Conservation (phyloP, 2,329 filamentous ascomycete species). For the Fusarium graminum region DNA sequence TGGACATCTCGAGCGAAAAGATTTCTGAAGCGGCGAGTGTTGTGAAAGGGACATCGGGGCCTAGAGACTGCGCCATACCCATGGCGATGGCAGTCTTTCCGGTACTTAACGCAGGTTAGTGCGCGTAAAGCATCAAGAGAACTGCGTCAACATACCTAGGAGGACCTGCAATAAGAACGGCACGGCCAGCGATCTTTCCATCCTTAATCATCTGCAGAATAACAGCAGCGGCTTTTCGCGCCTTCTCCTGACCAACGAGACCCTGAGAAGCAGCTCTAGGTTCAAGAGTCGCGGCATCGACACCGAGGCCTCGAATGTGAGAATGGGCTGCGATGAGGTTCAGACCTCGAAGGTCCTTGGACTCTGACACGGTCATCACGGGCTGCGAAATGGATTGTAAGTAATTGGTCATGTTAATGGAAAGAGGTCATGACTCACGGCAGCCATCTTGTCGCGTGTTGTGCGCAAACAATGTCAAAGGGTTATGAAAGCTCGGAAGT, state of each 20-base stretch:
- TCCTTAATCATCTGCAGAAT: constrained; percentile 99
- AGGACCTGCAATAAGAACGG: constrained; percentile 93
- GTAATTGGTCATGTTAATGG: constrained; percentile 16
- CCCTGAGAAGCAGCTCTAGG: constrained; percentile 89
- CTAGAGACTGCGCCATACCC: constrained; percentile 97
- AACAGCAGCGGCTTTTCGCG: constrained; percentile 93
- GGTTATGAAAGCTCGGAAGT: constrained; percentile 27
- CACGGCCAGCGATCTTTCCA: constrained; percentile 96
- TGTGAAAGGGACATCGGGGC: constrained; percentile 94
- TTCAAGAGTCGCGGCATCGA: constrained; percentile 91
- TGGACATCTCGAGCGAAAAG: constrained; percentile 99
- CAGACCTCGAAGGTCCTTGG: constrained; percentile 93
- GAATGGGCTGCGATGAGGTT: constrained; percentile 99
- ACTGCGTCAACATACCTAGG: constrained; percentile 70
- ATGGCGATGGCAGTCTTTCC: constrained; percentile 99
- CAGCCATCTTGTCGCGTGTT: constrained; percentile 61
- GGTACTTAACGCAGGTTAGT: constrained; percentile 69
- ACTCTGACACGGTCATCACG: constrained; percentile 87
- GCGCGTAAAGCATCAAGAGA: constrained; percentile 6
- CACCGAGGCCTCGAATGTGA: constrained; percentile 94
- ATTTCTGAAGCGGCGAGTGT: constrained; percentile 96
- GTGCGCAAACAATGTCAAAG: constrained; percentile 33
- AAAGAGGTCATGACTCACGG: constrained; percentile 59
- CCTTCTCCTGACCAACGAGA: constrained; percentile 95
- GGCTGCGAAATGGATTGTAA: constrained; percentile 58